These are phyloP conservation scores for Globisporangium camurandrum DNA, from an alignment of 352 stramenopile genomes.

Conservation along the genomic window DNA sequence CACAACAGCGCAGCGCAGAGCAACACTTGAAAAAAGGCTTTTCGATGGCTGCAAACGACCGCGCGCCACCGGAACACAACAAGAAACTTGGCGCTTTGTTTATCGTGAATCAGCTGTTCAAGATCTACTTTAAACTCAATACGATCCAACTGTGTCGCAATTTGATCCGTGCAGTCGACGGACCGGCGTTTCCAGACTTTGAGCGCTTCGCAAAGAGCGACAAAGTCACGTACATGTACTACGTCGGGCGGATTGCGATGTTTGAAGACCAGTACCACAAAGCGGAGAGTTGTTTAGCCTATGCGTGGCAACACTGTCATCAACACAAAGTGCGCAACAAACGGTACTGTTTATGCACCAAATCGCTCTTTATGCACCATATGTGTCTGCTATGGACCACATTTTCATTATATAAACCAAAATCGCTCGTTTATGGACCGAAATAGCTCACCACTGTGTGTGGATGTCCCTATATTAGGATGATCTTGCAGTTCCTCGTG, in stretches of 20 bases:
- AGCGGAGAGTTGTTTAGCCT: conserved; percentile 91
- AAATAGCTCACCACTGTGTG: too few relatives aligned
- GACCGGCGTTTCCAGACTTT: conserved; percentile 69
- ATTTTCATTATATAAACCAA: too few relatives aligned
- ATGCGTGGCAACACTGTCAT: conserved; percentile 91
- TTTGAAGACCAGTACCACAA: conserved; percentile 96
- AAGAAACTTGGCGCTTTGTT: conserved; percentile 85
- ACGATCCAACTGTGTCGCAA: conserved; percentile 95
- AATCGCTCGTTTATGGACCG: too few relatives aligned
- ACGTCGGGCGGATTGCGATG: conserved; percentile 93
- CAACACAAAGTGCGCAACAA: conserved; percentile 85
- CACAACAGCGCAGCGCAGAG: conserved; percentile 54
- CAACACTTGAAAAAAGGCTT: conserved; percentile 86
- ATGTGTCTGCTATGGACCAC: too few relatives aligned
- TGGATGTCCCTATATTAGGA: conserved; percentile 19
- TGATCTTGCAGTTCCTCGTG: conserved; percentile 94
- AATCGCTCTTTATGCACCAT: neutral
- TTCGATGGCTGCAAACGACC: conserved; percentile 79
- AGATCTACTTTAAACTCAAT: conserved; percentile 95
- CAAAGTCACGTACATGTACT: conserved; percentile 95
- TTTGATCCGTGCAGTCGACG: conserved; percentile 83
- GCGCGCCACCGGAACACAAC: conserved; percentile 66
- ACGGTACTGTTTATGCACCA: conserved; percentile 16
- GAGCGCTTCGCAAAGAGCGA: conserved; percentile 78
- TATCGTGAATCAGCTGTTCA: conserved; percentile 95